Percentiles rank a stretch among this genome's conserved stretches.
Evolutionary conservation across 495 filamentous ascomycete species (phyloP).

Genomic region (Aspergillus leporis): DNA sequence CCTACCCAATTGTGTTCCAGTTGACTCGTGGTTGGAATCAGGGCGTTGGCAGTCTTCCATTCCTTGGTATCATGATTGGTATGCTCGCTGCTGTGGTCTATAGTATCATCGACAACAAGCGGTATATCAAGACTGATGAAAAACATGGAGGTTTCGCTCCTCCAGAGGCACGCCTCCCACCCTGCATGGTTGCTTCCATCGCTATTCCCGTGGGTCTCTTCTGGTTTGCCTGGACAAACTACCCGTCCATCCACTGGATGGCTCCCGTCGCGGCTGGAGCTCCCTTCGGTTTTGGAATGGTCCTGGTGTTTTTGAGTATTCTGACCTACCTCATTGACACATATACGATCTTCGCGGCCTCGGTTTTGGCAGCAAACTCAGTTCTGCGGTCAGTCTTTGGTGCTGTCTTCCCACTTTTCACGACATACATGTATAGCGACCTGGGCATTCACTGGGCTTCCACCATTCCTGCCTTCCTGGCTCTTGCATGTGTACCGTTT

Average conservation of each 20-base stretch:
- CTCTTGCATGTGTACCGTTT: slow-evolving; percentile 73
- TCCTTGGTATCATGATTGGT: slow-evolving; percentile 79
- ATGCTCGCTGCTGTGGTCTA: slow-evolving; percentile 66
- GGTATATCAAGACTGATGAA: slow-evolving; percentile 40
- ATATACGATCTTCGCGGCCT: slow-evolving; percentile 80
- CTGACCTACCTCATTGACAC: slow-evolving; percentile 82
- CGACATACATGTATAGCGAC: slow-evolving; percentile 70
- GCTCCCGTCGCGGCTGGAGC: slow-evolving; percentile 63
- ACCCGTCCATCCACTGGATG: slow-evolving; percentile 68
- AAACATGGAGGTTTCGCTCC: slow-evolving; percentile 42
- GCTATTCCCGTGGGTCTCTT: slow-evolving; percentile 56
- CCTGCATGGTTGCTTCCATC: slow-evolving; percentile 42
- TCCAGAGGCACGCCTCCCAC: slow-evolving; percentile 51
- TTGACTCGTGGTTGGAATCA: slow-evolving; percentile 71
- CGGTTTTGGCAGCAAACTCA: slow-evolving; percentile 75
- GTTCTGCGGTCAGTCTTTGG: slow-evolving; percentile 71
- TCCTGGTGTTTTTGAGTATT: slow-evolving; percentile 71
- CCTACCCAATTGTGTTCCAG: slow-evolving; percentile 77
- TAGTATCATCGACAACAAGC: slow-evolving; percentile 51
- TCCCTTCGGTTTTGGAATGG: slow-evolving; percentile 75
- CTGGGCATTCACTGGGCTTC: slow-evolving; percentile 83
- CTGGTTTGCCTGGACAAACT: slow-evolving; percentile 71
- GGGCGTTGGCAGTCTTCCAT: slow-evolving; percentile 72
- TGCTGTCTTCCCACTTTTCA: slow-evolving; percentile 85
- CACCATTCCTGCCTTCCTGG: slow-evolving; percentile 74